phyloP scores from a whole-genome alignment of 768 basidiomycete species.

The Amanita inopinata region DNA sequence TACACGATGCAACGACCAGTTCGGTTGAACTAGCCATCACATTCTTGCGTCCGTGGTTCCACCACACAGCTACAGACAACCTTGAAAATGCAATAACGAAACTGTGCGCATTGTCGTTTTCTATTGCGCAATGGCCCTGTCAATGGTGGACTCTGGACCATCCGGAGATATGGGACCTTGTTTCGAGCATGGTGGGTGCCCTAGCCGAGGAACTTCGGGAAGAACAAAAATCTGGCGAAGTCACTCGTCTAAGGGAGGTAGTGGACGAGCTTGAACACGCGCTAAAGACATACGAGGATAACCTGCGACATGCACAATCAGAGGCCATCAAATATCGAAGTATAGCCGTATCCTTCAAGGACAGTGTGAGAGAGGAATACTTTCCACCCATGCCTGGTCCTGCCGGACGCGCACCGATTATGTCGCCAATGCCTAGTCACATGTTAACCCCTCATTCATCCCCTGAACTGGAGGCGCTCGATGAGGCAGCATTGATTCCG shows the following conservation, averaged over 20 bases:
- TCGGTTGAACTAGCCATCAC: conserved; percentile 59
- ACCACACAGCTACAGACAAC: conserved; percentile 32
- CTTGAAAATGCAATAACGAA: conserved; percentile 25
- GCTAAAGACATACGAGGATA: conserved; percentile 6
- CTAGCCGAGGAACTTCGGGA: conserved; percentile 59
- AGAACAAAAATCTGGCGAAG: conserved; percentile 36
- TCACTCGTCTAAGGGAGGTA: conserved; percentile 36
- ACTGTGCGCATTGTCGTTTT: conserved; percentile 32
- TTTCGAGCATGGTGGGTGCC: conserved; percentile 48
- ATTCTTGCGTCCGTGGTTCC: conserved; percentile 66
- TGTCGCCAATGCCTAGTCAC: neutral
- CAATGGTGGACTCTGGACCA: conserved; percentile 61
- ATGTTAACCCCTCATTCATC: conserved; percentile 4
- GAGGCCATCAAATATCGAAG: neutral
- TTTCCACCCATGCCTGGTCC: too few relatives aligned
- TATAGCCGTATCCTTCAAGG: neutral
- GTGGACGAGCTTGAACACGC: conserved; percentile 39
- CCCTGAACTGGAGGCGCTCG: neutral
- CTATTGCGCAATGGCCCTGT: conserved; percentile 58
- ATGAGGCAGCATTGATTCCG: neutral
- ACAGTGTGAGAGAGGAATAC: neutral
- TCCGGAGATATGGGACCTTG: conserved; percentile 48
- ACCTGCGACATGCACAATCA: neutral
- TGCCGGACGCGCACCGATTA: neutral
- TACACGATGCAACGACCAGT: conserved; percentile 58